phyloP scores from a whole-genome alignment of 2,329 filamentous ascomycete genomes.

The Amesomyces nigricolor region DNA sequence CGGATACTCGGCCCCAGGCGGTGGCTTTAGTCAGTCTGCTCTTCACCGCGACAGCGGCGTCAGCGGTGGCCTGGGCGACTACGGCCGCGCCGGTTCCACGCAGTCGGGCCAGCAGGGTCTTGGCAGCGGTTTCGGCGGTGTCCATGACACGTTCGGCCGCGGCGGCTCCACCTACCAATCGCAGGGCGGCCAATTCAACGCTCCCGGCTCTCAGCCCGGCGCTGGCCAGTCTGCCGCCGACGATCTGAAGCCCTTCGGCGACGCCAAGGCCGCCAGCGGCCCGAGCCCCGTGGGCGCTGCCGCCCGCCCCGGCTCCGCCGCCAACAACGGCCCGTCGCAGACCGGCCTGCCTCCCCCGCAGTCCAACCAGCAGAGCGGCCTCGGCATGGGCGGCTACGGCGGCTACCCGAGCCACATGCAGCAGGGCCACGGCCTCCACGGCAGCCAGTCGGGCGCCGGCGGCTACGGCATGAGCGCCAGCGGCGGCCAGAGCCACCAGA shows the following conservation, averaged over 20 bases:
- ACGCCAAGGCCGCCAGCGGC: constrained; percentile 48
- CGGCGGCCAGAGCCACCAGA: constrained; percentile 48
- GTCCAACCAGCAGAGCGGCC: constrained; percentile 43
- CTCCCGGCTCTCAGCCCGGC: constrained; percentile 42
- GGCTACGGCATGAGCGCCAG: constrained; percentile 51
- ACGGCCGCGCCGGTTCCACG: constrained; percentile 45
- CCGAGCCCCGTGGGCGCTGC: constrained; percentile 52
- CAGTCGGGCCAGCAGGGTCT: constrained; percentile 48
- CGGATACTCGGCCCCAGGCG: constrained; percentile 52
- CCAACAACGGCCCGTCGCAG: constrained; percentile 48
- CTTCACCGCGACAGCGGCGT: constrained; percentile 47
- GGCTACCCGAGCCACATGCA: constrained; percentile 49
- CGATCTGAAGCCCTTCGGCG: constrained; percentile 55
- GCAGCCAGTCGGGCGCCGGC: constrained; percentile 39
- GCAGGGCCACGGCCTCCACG: constrained; percentile 46
- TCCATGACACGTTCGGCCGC: constrained; percentile 52
- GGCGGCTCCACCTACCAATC: constrained; percentile 50
- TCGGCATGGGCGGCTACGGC: constrained; percentile 44
- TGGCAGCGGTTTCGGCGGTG: constrained; percentile 46
- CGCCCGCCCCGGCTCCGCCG: constrained; percentile 53
- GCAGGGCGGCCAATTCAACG: constrained; percentile 51
- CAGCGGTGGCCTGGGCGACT: constrained; percentile 48
- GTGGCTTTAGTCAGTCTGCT: constrained; percentile 48
- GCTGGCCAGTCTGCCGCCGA: constrained; percentile 40
- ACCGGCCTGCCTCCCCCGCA: constrained; percentile 51